Evolutionary conservation across 306 rosid species (phyloP).

Genomic region (Elaeagnus macrophylla): DNA sequence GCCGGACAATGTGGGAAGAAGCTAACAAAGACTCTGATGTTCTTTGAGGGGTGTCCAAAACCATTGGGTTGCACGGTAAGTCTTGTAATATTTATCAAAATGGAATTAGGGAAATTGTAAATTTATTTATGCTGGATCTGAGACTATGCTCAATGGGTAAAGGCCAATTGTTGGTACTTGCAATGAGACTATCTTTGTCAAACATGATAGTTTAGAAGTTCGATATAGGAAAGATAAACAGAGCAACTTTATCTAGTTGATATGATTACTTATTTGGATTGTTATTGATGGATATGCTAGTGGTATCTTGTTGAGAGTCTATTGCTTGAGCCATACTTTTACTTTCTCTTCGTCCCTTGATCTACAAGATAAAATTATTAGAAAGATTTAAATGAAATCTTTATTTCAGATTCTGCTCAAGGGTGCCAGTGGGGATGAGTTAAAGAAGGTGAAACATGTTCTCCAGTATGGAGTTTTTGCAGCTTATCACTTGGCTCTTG

Average conservation of each 20-base stretch:
- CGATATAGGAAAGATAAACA: conserved; percentile 5
- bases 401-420: conserved; percentile 60
- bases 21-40: conserved; percentile 69
- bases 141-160: not conserved
- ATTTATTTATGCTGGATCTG: no score
- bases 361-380: not conserved
- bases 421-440: conserved; percentile 71
- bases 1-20: conserved; percentile 71
- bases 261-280: conserved; percentile 3
- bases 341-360: no score
- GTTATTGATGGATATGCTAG: conserved; percentile 3
- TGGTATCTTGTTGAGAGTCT: not conserved
- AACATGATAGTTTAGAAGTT: not conserved
- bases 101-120: no score
- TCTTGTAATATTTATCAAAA: conserved; percentile 27
- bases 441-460: conserved; percentile 84
- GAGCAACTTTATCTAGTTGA: conserved; percentile 7
- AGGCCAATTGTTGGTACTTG: not conserved
- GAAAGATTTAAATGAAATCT: conserved; percentile 11
- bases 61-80: conserved; percentile 89
- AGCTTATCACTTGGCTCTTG: conserved; percentile 81
- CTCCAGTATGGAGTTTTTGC: conserved; percentile 80
- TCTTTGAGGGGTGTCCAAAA: conserved; percentile 82
- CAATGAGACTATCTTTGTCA: not conserved
- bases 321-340: no score